A percentile compares a stretch with the other conserved stretches of the same genome.
Evolutionary conservation across 805 yeast genomes (phyloP).

Genomic region (Sugiyamaella americana): DNA sequence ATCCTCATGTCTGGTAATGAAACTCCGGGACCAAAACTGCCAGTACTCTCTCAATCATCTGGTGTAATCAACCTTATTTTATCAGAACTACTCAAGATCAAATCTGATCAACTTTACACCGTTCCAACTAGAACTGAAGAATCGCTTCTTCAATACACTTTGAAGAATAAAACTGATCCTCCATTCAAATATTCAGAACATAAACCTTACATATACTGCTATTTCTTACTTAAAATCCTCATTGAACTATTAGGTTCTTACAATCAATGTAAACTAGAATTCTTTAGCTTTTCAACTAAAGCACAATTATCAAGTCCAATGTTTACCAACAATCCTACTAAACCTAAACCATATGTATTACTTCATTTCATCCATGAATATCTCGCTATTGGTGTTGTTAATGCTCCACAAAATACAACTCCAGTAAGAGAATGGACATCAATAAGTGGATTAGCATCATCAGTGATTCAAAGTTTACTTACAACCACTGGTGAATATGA

Average conservation of each 20-base stretch:
- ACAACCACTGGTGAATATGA: constrained; percentile 50
- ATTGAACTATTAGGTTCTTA: constrained; percentile 74
- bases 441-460: constrained; percentile 56
- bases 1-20: constrained; percentile 3
- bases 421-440: constrained; percentile 38
- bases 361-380: constrained; percentile 74
- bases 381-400: constrained; percentile 43
- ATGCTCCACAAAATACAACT: constrained; percentile 28
- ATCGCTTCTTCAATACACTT: constrained; percentile 11
- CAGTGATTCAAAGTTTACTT: constrained; percentile 56
- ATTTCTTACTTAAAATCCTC: constrained; percentile 60
- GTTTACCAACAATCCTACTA: constrained; percentile 1
- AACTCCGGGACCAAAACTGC: not conserved
- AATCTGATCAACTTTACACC: constrained; percentile 36
- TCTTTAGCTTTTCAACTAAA: constrained; percentile 69
- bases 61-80: not conserved
- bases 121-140: constrained; percentile 19
- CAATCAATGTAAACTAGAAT: constrained; percentile 73
- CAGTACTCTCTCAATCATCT: not conserved
- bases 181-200: constrained; percentile 34
- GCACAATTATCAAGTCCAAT: constrained; percentile 24
- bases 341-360: constrained; percentile 71
- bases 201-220: constrained; percentile 55
- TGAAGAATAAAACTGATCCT: constrained; percentile 6
- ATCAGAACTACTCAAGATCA: constrained; percentile 54